Evolutionary conservation across 495 filamentous ascomycete species (phyloP), one percentile per base, ranked within the genome.

Genomic region (Aeminium ludgeri): DNA sequence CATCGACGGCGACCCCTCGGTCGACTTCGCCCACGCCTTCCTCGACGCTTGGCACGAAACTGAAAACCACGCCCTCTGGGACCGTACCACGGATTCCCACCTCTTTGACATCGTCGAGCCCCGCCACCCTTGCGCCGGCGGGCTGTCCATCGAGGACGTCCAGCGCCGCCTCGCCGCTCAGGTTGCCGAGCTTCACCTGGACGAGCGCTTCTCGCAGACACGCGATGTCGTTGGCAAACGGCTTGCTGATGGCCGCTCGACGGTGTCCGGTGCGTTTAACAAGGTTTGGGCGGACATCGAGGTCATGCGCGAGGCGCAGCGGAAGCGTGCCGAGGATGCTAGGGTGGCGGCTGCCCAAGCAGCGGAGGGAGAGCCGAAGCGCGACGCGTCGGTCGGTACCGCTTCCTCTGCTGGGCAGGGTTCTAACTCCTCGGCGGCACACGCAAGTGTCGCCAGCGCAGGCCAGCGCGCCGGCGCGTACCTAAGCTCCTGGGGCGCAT

Each of bases 91-190:
- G 8, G 89, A 96, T 49, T 77, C 78, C 12, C 79, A 94, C 50
- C 64, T 96, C 3, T 97, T 93, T 53, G 87, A 93, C 46, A 80
- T 97, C 48, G 82, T 89, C 13, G 84, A 92, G 42, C 89, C 89
- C 4, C 76, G 73, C 34, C 89, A 97, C 60, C 87, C 92, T 2
- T 91, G 79, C 59, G 86, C 87, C 10, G 91, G 89, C n/a, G 86
- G 86, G 1, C 66, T 97, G 30, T 82, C 81, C 0, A 86, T 97
- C 48, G 89, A 97, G 30, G 89, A 97, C 56, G 77, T 97, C 29
- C 87, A 96, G 53, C 70, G 87, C 27, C 73, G 89, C 20, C 68
- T 97, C 19, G 74, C 85, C 13, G 83, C 91, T 59, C 56, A 69
- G 56, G 57, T 66, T 41, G 46, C 83, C 43, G 86, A 92, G 38